Percentiles rank a stretch among this genome's conserved stretches.
These are phyloP conservation scores for Bromus sterilis DNA, from an alignment of 176 grass and related monocot genomes.

Conservation along the genomic window DNA sequence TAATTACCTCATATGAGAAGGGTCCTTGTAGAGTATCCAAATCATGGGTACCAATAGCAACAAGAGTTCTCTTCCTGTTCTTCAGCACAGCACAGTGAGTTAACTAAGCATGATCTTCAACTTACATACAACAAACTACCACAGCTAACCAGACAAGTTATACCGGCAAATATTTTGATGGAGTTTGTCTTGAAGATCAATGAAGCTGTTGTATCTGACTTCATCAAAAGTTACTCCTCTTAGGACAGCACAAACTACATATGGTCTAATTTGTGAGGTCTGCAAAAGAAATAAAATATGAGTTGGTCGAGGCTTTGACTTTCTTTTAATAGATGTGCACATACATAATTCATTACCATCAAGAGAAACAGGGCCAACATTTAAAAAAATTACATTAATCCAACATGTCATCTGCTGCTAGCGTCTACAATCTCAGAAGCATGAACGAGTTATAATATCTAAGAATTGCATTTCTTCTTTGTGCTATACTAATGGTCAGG, in stretches of 20 bases:
- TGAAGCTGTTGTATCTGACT: constrained; percentile 94
- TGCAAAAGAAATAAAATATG: constrained; percentile 23
- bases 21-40: constrained; percentile 75
- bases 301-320: background rate
- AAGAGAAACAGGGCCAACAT: background rate
- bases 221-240: constrained; percentile 88
- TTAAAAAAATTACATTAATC: background rate
- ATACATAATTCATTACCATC: background rate
- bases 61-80: constrained; percentile 82
- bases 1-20: constrained; percentile 88
- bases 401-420: background rate
- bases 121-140: constrained; percentile 9
- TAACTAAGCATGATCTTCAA: constrained; percentile 11
- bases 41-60: constrained; percentile 98
- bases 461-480: background rate
- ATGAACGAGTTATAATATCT: background rate
- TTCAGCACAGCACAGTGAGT: constrained; percentile 1
- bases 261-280: constrained; percentile 86
- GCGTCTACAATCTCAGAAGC: background rate
- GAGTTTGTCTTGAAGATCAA: constrained; percentile 98
- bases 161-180: constrained; percentile 99
- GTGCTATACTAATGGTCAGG: background rate
- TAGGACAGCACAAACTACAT: constrained; percentile 82
- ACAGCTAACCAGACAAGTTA: background rate
- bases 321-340: background rate